phyloP scores from a whole-genome alignment of 441 rosid genomes.

The Rhodomyrtus psidioides region DNA sequence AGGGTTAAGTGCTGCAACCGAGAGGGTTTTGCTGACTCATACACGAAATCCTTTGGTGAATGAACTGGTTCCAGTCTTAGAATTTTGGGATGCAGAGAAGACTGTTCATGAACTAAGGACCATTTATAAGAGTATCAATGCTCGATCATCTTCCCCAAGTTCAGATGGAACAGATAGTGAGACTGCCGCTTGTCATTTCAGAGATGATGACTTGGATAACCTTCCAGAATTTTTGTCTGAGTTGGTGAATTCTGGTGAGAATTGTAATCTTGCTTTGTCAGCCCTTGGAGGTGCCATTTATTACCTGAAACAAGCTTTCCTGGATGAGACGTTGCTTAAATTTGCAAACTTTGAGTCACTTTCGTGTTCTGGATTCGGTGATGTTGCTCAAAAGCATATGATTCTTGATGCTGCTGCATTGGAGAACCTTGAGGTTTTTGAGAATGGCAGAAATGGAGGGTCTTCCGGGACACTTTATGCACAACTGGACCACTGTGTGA shows the following conservation, averaged over 20 bases:
- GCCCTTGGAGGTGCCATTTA: slow-evolving; percentile 95
- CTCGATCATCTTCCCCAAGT: slow-evolving; percentile 31
- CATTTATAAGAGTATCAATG: slow-evolving; percentile 33
- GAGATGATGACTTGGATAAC: slow-evolving; percentile 22
- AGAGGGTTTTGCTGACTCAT: slow-evolving; percentile 68
- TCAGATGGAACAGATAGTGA: slow-evolving; percentile 19
- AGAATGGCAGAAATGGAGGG: slow-evolving; percentile 86
- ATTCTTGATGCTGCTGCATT: slow-evolving; percentile 97
- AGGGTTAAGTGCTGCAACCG: slow-evolving; percentile 63
- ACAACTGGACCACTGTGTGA: slow-evolving; percentile 87
- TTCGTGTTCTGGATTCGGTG: slow-evolving; percentile 57
- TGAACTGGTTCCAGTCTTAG: slow-evolving; percentile 60
- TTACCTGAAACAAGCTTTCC: slow-evolving; percentile 86
- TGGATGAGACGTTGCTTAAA: slow-evolving; percentile 84
- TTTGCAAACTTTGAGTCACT: slow-evolving; percentile 85
- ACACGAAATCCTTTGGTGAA: slow-evolving; percentile 85
- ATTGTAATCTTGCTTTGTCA: slow-evolving; percentile 70
- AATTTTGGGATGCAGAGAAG: slow-evolving; percentile 95
- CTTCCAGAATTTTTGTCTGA: slow-evolving; percentile 57
- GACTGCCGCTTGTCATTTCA: slow-evolving; percentile 15
- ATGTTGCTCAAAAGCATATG: slow-evolving; percentile 62
- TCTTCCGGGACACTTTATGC: slow-evolving; percentile 84
- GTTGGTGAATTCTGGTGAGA: slow-evolving; percentile 48
- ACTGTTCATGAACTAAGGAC: slow-evolving; percentile 55
- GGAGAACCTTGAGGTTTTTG: slow-evolving; percentile 98